Percentiles rank a stretch among this genome's conserved stretches.
phyloP scores from a whole-genome alignment of 768 basidiomycete genomes.

The Hemileccinum rubropunctum region DNA sequence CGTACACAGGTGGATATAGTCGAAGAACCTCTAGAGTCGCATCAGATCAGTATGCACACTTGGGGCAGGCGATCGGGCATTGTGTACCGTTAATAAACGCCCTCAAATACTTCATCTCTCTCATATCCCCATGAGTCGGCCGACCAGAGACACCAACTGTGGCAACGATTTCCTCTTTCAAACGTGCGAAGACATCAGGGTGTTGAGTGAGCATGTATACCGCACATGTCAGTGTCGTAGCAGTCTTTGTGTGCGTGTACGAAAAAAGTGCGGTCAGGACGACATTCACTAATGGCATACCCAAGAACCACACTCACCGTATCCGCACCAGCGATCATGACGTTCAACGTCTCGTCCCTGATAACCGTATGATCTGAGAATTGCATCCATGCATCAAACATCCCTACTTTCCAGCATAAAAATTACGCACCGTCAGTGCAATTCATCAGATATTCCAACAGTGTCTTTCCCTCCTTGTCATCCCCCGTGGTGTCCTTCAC shows the following conservation, averaged over 20 bases:
- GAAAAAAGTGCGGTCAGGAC: too few relatives aligned
- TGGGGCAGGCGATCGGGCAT: neutral
- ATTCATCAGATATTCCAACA: too few relatives aligned
- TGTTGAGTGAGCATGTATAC: constrained; percentile 31
- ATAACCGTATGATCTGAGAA: constrained; percentile 21
- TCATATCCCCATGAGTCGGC: constrained; percentile 55
- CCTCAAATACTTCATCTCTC: constrained; percentile 60
- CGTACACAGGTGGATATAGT: constrained; percentile 32
- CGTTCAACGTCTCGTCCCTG: constrained; percentile 27
- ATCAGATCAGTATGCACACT: neutral
- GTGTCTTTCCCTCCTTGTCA: too few relatives aligned
- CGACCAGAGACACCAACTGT: constrained; percentile 47
- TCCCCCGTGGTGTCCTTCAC: too few relatives aligned
- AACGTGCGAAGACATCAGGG: constrained; percentile 42
- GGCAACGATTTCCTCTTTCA: constrained; percentile 55
- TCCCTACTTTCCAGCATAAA: too few relatives aligned
- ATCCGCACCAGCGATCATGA: constrained; percentile 38
- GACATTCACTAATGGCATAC: too few relatives aligned
- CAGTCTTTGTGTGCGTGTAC: too few relatives aligned
- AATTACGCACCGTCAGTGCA: too few relatives aligned
- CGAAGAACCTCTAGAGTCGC: constrained; percentile 28
- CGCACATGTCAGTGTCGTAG: constrained; percentile 25
- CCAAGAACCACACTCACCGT: constrained; percentile 31
- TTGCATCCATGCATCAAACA: too few relatives aligned
- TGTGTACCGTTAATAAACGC: constrained; percentile 61